phyloP scores from a whole-genome alignment of 164 flowering plant species.

The Kingdonia uniflora region DNA sequence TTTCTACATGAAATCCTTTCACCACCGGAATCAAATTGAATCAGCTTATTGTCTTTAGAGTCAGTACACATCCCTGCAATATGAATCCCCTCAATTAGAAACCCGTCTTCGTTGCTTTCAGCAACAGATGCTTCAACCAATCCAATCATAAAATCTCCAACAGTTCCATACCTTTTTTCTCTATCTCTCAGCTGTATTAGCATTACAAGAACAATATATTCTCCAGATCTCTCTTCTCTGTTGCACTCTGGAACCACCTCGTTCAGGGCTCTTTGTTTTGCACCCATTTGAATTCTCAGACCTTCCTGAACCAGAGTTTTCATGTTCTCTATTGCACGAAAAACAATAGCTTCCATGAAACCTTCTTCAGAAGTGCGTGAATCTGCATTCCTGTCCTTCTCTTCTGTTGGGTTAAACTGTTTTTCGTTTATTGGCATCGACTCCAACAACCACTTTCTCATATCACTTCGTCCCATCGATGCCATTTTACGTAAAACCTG shows the following conservation, averaged over 20 bases:
- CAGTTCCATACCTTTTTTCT: slow-evolving; percentile 6
- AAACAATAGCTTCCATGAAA: slow-evolving; percentile 12
- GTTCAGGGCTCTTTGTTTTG: slow-evolving; percentile 1
- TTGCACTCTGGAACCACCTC: background rate
- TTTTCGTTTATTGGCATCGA: slow-evolving; percentile 10
- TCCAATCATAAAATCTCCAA: slow-evolving; percentile 19
- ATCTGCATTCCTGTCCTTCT: background rate
- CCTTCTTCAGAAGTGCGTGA: background rate
- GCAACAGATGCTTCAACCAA: slow-evolving; percentile 12
- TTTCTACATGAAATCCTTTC: background rate
- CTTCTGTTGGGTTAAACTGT: background rate
- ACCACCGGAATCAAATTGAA: background rate
- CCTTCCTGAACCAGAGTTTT: slow-evolving; percentile 13
- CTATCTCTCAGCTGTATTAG: slow-evolving; percentile 15
- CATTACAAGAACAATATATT: slow-evolving; percentile 8
- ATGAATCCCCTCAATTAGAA: slow-evolving; percentile 13
- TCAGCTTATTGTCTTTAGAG: background rate
- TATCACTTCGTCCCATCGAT: slow-evolving; percentile 2
- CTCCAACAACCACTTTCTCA: slow-evolving; percentile 9
- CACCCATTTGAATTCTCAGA: slow-evolving; percentile 10
- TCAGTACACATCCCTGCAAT: slow-evolving; percentile 12
- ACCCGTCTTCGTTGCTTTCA: slow-evolving; percentile 6
- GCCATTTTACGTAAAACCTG: slow-evolving; percentile 15
- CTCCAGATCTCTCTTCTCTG: background rate
- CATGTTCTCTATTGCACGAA: slow-evolving; percentile 8